Percentiles rank a stretch among this genome's conserved stretches.
phyloP scores from a whole-genome alignment of 169 alveolate species.

The Plasmodium yoelii region DNA sequence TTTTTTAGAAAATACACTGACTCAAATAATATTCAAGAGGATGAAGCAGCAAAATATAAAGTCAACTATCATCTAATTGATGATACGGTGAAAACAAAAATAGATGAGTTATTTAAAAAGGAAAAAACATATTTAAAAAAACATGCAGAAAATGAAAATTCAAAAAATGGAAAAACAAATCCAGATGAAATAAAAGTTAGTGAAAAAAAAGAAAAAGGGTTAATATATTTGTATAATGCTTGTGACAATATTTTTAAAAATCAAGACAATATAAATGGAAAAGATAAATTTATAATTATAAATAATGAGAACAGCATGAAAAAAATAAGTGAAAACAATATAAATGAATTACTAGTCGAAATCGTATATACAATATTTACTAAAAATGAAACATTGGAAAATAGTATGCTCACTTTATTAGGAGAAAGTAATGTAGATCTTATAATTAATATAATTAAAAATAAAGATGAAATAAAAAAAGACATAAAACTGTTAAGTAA shows the following conservation, averaged over 20 bases:
- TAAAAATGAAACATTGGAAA: slow-evolving; percentile 25
- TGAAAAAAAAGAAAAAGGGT: slow-evolving; percentile 49
- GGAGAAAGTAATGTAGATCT: slow-evolving; percentile 45
- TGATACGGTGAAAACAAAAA: slow-evolving; percentile 2
- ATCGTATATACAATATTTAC: slow-evolving; percentile 32
- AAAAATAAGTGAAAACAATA: slow-evolving; percentile 34
- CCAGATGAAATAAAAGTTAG: background rate
- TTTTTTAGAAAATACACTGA: slow-evolving; percentile 24
- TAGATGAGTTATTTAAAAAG: slow-evolving; percentile 10
- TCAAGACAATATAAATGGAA: slow-evolving; percentile 1
- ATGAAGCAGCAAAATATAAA: too few relatives aligned
- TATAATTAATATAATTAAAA: slow-evolving; percentile 48
- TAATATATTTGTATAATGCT: slow-evolving; percentile 31
- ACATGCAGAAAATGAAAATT: background rate
- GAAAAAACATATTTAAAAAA: slow-evolving; percentile 11
- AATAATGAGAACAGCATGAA: slow-evolving; percentile 23
- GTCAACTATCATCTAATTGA: background rate
- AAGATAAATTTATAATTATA: slow-evolving; percentile 20
- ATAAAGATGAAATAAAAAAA: slow-evolving; percentile 48
- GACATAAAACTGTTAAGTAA: slow-evolving; percentile 54
- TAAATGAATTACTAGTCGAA: slow-evolving; percentile 45
- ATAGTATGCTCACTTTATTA: slow-evolving; percentile 24
- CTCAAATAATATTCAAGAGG: background rate
- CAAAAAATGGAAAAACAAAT: background rate
- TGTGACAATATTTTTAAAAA: slow-evolving; percentile 31